Evolutionary conservation across 768 basidiomycete species (phyloP).

Genomic region (Strobilomyces echinocephalus): DNA sequence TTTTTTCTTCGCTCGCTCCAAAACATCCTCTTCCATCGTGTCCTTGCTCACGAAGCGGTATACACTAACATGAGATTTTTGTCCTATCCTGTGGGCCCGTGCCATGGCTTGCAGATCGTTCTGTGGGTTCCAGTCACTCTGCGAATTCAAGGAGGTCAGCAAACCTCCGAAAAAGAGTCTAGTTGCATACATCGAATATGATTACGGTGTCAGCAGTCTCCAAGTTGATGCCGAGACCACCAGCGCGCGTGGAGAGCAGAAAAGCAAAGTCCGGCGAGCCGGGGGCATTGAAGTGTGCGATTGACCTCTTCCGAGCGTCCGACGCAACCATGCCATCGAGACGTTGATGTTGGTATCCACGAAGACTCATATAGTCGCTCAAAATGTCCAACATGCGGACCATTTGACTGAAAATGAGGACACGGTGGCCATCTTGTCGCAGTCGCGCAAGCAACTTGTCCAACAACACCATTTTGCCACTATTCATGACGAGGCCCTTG

Average conservation of each 20-base stretch:
- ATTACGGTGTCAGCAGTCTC: slow-evolving; percentile 99
- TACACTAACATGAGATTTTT: slow-evolving; percentile 97
- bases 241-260: slow-evolving; percentile 92
- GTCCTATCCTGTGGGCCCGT: slow-evolving; percentile 96
- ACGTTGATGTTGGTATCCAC: slow-evolving; percentile 90
- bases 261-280: slow-evolving; percentile 96
- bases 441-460: slow-evolving; percentile 93
- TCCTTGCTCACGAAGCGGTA: slow-evolving; percentile 99
- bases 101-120: slow-evolving; percentile 99
- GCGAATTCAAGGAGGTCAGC: slow-evolving; percentile 15
- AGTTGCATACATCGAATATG: slow-evolving; percentile 84
- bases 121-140: slow-evolving; percentile 99
- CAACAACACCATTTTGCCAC: slow-evolving; percentile 96
- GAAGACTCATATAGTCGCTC: slow-evolving; percentile 89
- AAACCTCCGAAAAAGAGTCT: neutral
- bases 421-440: slow-evolving; percentile 89
- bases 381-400: slow-evolving; percentile 98
- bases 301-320: slow-evolving; percentile 89
- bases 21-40: slow-evolving; percentile 98
- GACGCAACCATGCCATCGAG: slow-evolving; percentile 94
- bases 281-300: slow-evolving; percentile 93
- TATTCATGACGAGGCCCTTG: slow-evolving; percentile 96
- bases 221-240: slow-evolving; percentile 96
- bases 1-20: slow-evolving; percentile 97
- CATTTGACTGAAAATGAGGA: slow-evolving; percentile 99